Evolutionary conservation across 768 basidiomycete genomes (phyloP).

Genomic region (Psilocybe subaeruginosa): DNA sequence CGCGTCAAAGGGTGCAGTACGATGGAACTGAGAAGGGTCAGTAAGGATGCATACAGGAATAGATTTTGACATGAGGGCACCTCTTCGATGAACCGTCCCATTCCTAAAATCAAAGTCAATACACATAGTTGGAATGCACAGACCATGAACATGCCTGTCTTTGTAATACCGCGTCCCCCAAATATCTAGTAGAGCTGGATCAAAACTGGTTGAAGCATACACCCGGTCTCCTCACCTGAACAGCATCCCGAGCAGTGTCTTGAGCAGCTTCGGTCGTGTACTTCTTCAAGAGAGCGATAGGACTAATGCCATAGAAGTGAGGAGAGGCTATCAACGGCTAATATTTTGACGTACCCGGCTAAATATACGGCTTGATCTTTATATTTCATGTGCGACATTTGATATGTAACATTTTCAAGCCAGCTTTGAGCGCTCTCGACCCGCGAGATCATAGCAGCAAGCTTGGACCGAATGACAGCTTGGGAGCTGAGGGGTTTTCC

Average conservation of each 20-base stretch:
- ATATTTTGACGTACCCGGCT: conserved; percentile 56
- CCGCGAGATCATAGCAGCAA: conserved; percentile 81
- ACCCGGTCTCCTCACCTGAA: conserved; percentile 30
- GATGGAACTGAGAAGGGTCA: conserved; percentile 51
- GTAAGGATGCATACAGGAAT: conserved; percentile 6
- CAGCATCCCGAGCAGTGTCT: conserved; percentile 79
- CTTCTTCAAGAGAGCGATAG: conserved; percentile 82
- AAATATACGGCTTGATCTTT: conserved; percentile 73
- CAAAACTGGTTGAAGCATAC: conserved; percentile 22
- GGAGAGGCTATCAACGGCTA: not conserved
- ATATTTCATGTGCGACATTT: conserved; percentile 88
- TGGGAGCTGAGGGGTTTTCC: conserved; percentile 70
- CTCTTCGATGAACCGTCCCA: conserved; percentile 75
- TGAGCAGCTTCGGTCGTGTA: conserved; percentile 76
- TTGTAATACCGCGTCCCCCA: conserved; percentile 84
- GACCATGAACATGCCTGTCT: conserved; percentile 45
- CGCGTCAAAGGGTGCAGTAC: conserved; percentile 68
- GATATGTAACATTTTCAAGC: conserved; percentile 86
- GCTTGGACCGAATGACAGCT: conserved; percentile 76
- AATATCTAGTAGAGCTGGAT: conserved; percentile 59
- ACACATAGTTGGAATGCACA: not conserved
- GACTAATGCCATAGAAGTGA: conserved; percentile 36
- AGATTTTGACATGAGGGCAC: conserved; percentile 27
- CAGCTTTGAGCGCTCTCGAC: conserved; percentile 83
- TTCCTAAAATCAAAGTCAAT: conserved; percentile 31